Evolutionary conservation across 1,139 yeast genomes (phyloP).

Genomic region (Diutina pseudorugosa): DNA sequence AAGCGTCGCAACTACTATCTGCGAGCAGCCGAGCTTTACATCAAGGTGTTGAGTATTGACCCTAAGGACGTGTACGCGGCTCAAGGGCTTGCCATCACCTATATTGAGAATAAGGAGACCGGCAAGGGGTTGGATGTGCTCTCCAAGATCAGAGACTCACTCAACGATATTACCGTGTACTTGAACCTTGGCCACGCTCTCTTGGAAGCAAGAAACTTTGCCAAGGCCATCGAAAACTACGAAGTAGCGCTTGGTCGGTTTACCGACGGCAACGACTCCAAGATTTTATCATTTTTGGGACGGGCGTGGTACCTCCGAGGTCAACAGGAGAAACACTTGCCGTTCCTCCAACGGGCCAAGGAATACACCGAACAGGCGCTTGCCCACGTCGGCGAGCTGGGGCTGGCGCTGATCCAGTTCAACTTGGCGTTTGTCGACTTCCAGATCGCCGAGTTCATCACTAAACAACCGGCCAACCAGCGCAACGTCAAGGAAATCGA

Average conservation of each 20-base stretch:
- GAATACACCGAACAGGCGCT: constrained; percentile 52
- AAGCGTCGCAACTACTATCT: constrained; percentile 69
- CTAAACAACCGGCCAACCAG: constrained; percentile 47
- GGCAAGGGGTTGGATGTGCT: constrained; percentile 76
- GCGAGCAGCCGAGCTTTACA: constrained; percentile 82
- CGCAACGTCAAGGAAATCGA: constrained; percentile 55
- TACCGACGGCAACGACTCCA: constrained; percentile 51
- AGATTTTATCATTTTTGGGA: constrained; percentile 62
- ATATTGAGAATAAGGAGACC: constrained; percentile 75
- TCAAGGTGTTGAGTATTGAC: constrained; percentile 79
- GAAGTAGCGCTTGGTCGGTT: constrained; percentile 65
- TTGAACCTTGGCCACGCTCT: constrained; percentile 84
- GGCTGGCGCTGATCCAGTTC: constrained; percentile 39
- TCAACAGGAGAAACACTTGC: constrained; percentile 49
- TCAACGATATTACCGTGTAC: constrained; percentile 73
- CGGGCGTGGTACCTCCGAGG: constrained; percentile 89
- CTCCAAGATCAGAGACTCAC: constrained; percentile 81
- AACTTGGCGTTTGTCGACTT: constrained; percentile 78
- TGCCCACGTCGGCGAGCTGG: constrained; percentile 11
- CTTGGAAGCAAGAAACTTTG: constrained; percentile 67
- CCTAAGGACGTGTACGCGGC: constrained; percentile 89
- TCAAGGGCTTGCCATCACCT: constrained; percentile 89
- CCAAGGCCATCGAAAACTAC: constrained; percentile 82
- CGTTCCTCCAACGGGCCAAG: constrained; percentile 48
- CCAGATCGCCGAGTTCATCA: constrained; percentile 75